These are phyloP conservation scores for Blakeslea trispora DNA, from an alignment of 371 early-diverging fungal species.

Conservation along the genomic window DNA sequence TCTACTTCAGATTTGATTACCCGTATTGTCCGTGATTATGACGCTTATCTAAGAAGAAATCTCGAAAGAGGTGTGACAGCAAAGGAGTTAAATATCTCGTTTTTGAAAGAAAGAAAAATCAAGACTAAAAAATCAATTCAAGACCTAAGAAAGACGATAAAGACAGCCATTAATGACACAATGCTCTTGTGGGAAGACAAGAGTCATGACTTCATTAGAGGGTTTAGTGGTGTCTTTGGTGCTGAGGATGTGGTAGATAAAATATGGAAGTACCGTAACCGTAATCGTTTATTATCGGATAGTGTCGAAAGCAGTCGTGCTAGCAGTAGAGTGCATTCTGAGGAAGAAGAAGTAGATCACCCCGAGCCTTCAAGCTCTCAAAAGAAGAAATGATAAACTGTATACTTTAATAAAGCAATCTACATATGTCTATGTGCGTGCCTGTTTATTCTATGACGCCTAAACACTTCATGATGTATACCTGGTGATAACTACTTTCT, in stretches of 20 bases:
- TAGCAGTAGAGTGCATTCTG: conserved; percentile 11
- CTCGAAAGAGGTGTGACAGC: conserved; percentile 85
- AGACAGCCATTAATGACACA: conserved; percentile 50
- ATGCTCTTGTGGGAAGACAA: conserved; percentile 72
- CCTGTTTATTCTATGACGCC: no score
- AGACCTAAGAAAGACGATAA: conserved; percentile 64
- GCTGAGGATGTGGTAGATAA: conserved; percentile 34
- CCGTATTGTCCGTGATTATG: conserved; percentile 92
- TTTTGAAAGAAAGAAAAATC: conserved; percentile 79
- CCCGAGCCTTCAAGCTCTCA: not conserved
- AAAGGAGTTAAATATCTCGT: conserved; percentile 86
- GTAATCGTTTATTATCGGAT: conserved; percentile 1
- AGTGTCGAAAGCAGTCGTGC: conserved; percentile 11
- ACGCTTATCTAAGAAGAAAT: conserved; percentile 86
- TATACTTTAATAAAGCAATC: no score
- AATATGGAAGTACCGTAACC: conserved; percentile 15
- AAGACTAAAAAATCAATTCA: conserved; percentile 73
- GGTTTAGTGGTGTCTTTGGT: conserved; percentile 74
- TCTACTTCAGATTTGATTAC: conserved; percentile 94
- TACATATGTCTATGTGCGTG: no score
- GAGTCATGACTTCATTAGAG: conserved; percentile 71
- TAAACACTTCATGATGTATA: no score
- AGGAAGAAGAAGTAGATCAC: not conserved
- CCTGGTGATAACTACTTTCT: no score
- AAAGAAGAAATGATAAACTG: not conserved